Base-by-base conservation (phyloP, 2,329 filamentous ascomycete genomes). In the Ambrosiella xylebori region DNA sequence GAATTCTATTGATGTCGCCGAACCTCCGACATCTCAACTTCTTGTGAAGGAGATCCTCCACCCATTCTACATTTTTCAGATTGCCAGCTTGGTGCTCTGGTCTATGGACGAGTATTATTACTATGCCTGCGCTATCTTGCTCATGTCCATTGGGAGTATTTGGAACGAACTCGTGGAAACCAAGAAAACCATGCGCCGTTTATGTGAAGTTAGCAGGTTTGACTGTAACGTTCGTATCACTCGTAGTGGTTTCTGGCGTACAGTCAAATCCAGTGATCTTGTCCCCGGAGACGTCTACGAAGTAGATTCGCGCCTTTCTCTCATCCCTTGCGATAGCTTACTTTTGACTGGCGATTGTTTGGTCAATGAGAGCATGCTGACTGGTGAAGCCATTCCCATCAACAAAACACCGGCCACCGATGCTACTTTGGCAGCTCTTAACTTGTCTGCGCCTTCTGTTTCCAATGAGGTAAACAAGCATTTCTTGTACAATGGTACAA, bases 351-450 rank as follows among this genome's bases (percentile, higher is more conserved):
- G 93, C 45, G 94, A 98, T 70, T 96, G 90, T 66, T 97, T 98
- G 62, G 90, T 98, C 63, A 98, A 98, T 66, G 93, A 98, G 71
- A 97, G 93, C 71, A 98, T 98, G 93, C 79, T 98, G 40, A 98
- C 93, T 44, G 70, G 70, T 59, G 93, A 98, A 74, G 97, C 93
- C 45, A 90, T 98, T 3, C 94, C 93, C 1, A 91, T 98, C 1
- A 95, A 90, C 1, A 98, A 98, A 70, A 76, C 83, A 1, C 90
- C 93, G 1, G 83, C 88, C 2, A 88, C 80, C 1, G 84, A 95
- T 66, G 83, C 91, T 61, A 82, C 86, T 1, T 74, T 98, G n/a
- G 75, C 77, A 27, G 72, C 79, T 53, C 78, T 98, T 64, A 82
- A 95, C 63, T 74, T 96, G 12, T 82, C 80, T 57, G 86, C 90